These are phyloP conservation scores for Prunus kanzakura DNA, from an alignment of 306 rosid species.

Conservation along the genomic window DNA sequence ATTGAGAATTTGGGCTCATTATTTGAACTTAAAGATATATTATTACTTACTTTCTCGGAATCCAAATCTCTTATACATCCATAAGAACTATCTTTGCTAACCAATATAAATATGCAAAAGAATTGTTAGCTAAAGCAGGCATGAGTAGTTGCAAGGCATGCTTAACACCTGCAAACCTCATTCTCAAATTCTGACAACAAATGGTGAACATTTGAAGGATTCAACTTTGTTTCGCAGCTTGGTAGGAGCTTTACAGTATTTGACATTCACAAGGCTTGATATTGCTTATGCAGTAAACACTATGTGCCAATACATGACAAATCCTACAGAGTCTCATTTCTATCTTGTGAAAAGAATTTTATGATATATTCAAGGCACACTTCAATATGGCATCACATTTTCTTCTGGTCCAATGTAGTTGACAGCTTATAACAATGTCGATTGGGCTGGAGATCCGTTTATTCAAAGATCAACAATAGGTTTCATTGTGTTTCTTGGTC, in stretches of 20 bases:
- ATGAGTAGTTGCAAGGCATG: not conserved
- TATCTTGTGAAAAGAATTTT: not conserved
- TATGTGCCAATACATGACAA: not conserved
- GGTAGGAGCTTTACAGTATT: not conserved
- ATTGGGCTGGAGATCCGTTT: not conserved
- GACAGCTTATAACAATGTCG: too few species aligned
- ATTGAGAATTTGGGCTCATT: not conserved
- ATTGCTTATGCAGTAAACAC: not conserved
- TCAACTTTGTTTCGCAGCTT: not conserved
- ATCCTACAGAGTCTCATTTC: not conserved
- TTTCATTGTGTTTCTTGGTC: not conserved
- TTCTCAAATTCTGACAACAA: not conserved
- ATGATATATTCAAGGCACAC: not conserved
- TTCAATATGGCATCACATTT: not conserved
- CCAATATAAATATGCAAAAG: not conserved
- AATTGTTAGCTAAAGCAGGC: not conserved
- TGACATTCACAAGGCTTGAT: not conserved
- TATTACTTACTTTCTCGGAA: not conserved
- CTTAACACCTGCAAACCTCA: not conserved
- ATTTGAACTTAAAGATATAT: too few species aligned
- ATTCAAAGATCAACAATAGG: too few species aligned
- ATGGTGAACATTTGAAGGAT: not conserved
- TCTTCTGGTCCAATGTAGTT: too few species aligned
- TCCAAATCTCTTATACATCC: rapidly evolving
- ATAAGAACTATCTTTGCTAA: not conserved